Evolutionary conservation across 192 early-diverging fungal species (phyloP), one percentile per base, ranked within the genome.

Genomic region (Phycomyces nitens): DNA sequence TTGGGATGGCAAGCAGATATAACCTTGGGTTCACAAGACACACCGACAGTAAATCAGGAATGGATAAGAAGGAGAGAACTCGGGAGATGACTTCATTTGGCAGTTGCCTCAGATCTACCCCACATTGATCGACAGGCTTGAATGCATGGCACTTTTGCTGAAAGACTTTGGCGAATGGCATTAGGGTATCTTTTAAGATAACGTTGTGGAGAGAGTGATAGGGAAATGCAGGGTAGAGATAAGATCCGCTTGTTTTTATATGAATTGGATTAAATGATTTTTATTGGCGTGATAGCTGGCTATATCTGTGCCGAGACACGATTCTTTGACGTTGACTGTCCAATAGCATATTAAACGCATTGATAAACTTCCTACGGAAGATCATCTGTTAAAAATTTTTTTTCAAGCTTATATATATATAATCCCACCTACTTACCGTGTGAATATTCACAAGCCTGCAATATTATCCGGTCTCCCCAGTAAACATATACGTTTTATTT

Each of bases 81-180:
- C 53, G 54, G 42, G 54, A 10, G 21, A 65, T 39, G 26, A 65
- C 22, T 56, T 65, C 63, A 65, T 65, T 65, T 24, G 63, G 63
- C 21, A 65, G 39, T 56, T 56, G 29, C 27, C 39, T 56, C 26
- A 56, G 26, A 29, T 56, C 39, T 56, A 56, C 55, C 55, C 55
- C 55, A 38, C 55, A n/a, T 56, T 56, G 29, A 38, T 56, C 39
- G 10, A 21, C 21, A 50, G 34, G 39, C 21, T 34, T 34, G 7
- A 27, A 20, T 56, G 55, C 55, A 56, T 56, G 15, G 39, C 29
- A 56, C n/a, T 38, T 56, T 56, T 56, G 55, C 26, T 34, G 29
- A 34, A 34, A 34, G 29, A 56, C 39, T 56, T 56, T 56, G 22
- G 26, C 18, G 27, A n/a, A 56, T 29, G 11, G 27, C 29, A 34